Evolutionary conservation across 2,329 filamentous ascomycete genomes (phyloP), one percentile per base, ranked within the genome.

Genomic region (Fusarium algeriense): DNA sequence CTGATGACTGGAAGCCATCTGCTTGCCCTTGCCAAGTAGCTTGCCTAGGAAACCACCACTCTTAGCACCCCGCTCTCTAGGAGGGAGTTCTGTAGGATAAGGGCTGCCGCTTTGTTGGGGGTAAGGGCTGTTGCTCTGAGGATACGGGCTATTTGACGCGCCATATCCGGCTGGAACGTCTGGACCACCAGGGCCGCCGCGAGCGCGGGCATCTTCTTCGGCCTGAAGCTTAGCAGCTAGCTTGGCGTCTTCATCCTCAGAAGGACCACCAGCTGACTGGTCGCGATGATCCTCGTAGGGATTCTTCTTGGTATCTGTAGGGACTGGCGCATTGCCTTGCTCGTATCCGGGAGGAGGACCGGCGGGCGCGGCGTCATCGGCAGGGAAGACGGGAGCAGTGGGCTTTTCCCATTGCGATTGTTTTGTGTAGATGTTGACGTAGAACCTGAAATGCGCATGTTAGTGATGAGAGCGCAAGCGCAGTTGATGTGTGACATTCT

Each of bases 321-420:
- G 85, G 61, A 75, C 81, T 73, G 76, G 83, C 34, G 73, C 71
- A 55, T 70, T 73, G 70, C 85, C 79, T 30, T 84, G 83, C 15
- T 86, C 83, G 81, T 95, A 94, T 69, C 87, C 86, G 1, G 92
- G 92, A 15, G 93, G 93, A 6, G 91, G 86, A 40, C 89, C 92
- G 8, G 85, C 80, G 15, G 91, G 84, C 10, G 79, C 78, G 48
- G 73, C 78, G 30, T 78, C 74, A 32, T 78, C 80, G 11, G 86
- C 81, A 19, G 87, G 85, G 71, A 88, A 87, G 56, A 90, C 89
- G 45, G 92, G 91, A 57, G 86, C 86, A 40, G 90, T 93, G 20
- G 94, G 94, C 74, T 89, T 91, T 7, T 97, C 92, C 95, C 95
- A 98, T 86, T 95, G 92, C 8, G 95, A 97, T 78, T 92, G 87